A percentile compares a stretch with the other conserved stretches of the same genome.
These are phyloP conservation scores for Persicaria maculosa DNA, from an alignment of 148 eudicot genomes.

Conservation along the genomic window DNA sequence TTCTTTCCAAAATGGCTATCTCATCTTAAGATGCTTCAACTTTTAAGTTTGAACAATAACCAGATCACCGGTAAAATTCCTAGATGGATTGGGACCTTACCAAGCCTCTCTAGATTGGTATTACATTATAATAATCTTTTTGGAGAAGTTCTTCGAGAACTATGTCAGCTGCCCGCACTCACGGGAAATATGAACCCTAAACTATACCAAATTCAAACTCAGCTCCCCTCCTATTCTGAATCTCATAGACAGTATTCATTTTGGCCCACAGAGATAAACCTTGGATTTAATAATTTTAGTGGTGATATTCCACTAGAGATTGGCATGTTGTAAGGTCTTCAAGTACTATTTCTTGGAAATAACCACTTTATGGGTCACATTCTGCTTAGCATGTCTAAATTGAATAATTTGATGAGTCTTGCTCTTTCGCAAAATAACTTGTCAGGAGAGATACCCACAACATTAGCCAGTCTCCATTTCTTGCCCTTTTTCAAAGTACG, in stretches of 20 bases:
- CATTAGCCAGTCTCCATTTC: slow-evolving; percentile 47
- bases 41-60: slow-evolving; percentile 56
- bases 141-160: slow-evolving; percentile 45
- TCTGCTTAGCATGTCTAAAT: slow-evolving; percentile 54
- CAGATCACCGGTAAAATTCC: slow-evolving; percentile 56
- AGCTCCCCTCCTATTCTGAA: too few relatives aligned
- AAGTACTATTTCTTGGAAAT: slow-evolving; percentile 42
- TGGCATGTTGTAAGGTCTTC: slow-evolving; percentile 47
- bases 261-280: slow-evolving; percentile 29
- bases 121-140: slow-evolving; percentile 45
- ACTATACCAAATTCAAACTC: too few relatives aligned
- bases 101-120: slow-evolving; percentile 62
- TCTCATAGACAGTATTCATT: too few relatives aligned
- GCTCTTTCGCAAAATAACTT: slow-evolving; percentile 60
- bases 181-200: slow-evolving; percentile 16
- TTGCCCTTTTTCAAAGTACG: slow-evolving; percentile 46
- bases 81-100: slow-evolving; percentile 51
- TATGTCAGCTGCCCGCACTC: slow-evolving; percentile 34
- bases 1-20: slow-evolving; percentile 56
- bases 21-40: slow-evolving; percentile 48
- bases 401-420: slow-evolving; percentile 41
- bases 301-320: slow-evolving; percentile 63
- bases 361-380: slow-evolving; percentile 62
- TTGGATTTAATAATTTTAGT: slow-evolving; percentile 42
- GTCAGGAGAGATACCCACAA: slow-evolving; percentile 62